phyloP scores from a whole-genome alignment of 345 rosid species.

The Hibiscus syriacus region DNA sequence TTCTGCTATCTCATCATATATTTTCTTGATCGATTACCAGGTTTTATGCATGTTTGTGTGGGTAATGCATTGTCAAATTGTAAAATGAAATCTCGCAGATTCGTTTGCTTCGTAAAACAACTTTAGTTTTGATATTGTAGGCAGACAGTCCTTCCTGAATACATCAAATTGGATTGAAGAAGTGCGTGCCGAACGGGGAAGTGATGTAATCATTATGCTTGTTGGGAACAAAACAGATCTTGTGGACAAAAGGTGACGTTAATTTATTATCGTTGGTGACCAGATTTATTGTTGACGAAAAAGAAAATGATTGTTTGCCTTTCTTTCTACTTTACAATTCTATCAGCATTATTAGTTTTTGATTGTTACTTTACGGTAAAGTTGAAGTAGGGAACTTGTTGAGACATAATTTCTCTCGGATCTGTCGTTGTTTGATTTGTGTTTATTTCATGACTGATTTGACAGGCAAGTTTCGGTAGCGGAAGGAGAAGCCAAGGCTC shows the following conservation, averaged over 20 bases:
- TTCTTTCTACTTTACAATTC: not conserved
- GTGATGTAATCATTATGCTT: conserved; percentile 79
- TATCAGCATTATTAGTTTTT: not conserved
- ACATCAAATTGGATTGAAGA: conserved; percentile 84
- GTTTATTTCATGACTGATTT: not conserved
- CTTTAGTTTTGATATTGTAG: conserved; percentile 27
- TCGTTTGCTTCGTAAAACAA: not conserved
- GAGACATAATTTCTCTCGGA: no score
- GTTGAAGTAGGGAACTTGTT: no score
- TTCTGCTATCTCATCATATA: not conserved
- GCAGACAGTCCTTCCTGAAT: conserved; percentile 77
- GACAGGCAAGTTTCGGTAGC: conserved; percentile 80
- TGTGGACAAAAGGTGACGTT: conserved; percentile 66
- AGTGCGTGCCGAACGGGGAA: conserved; percentile 84
- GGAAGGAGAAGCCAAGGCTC: conserved; percentile 88
- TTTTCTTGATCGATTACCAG: not conserved
- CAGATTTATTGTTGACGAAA: not conserved
- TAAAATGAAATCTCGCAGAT: not conserved
- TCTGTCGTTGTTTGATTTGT: no score
- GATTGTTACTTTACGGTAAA: not conserved
- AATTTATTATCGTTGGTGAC: not conserved
- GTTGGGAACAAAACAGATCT: conserved; percentile 91
- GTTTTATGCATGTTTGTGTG: not conserved
- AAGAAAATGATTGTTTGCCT: not conserved
- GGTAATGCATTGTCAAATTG: not conserved